phyloP scores from a whole-genome alignment of 1,284 basidiomycete genomes.

The Ganoderma lingzhi region DNA sequence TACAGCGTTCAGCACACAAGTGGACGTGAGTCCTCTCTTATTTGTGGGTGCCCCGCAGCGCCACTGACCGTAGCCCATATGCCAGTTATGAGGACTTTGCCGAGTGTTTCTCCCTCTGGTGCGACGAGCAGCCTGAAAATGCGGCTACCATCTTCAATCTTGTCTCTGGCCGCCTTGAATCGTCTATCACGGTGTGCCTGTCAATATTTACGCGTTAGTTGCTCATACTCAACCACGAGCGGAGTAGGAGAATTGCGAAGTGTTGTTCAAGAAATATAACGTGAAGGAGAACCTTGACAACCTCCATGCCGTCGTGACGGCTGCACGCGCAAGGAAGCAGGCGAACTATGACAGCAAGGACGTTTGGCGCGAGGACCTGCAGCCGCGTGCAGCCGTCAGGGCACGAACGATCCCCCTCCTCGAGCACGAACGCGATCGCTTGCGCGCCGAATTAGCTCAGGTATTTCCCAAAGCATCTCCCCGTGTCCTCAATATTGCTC shows the following conservation, averaged over 20 bases:
- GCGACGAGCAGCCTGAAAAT: slow-evolving; percentile 75
- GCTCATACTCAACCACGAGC: slow-evolving; percentile 1
- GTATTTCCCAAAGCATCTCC: slow-evolving; percentile 40
- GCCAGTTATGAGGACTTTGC: slow-evolving; percentile 77
- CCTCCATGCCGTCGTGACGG: slow-evolving; percentile 71
- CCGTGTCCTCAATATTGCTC: background rate
- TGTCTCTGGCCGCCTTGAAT: slow-evolving; percentile 74
- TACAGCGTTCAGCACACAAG: slow-evolving; percentile 78
- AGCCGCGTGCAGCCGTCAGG: slow-evolving; percentile 65
- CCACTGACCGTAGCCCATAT: slow-evolving; percentile 7
- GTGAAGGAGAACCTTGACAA: slow-evolving; percentile 73
- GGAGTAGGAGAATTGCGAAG: slow-evolving; percentile 52
- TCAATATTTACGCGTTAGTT: slow-evolving; percentile 4
- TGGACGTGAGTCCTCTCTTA: slow-evolving; percentile 70
- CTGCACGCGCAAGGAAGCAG: slow-evolving; percentile 70
- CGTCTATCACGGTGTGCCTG: slow-evolving; percentile 61
- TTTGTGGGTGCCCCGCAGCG: slow-evolving; percentile 14
- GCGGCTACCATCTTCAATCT: slow-evolving; percentile 71
- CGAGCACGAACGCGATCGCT: slow-evolving; percentile 58
- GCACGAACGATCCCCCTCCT: slow-evolving; percentile 69
- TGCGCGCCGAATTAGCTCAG: slow-evolving; percentile 57
- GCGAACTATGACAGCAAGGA: slow-evolving; percentile 56
- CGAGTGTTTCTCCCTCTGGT: slow-evolving; percentile 79
- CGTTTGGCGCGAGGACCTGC: slow-evolving; percentile 66
- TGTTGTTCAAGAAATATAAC: slow-evolving; percentile 67